A percentile compares a stretch with the other conserved stretches of the same genome.
phyloP scores from a whole-genome alignment of 805 yeast species.

The Zygosaccharomyces bisporus region DNA sequence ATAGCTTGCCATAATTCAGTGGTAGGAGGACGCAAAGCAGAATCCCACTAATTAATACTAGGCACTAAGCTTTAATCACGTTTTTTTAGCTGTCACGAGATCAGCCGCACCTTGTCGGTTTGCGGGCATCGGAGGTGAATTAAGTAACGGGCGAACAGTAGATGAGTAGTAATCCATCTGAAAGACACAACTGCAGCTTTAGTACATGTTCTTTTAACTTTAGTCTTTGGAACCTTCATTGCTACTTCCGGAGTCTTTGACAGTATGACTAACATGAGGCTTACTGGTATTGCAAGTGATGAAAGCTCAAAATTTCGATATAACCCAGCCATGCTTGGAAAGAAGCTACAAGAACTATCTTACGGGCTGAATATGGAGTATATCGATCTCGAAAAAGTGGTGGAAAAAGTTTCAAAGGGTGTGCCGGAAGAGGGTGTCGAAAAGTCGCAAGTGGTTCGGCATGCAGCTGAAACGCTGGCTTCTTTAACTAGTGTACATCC shows the following conservation, averaged over 20 bases:
- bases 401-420: constrained; percentile 84
- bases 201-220: neutral
- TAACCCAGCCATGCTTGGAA: constrained; percentile 9
- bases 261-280: constrained; percentile 1
- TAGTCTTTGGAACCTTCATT: neutral
- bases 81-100: constrained; percentile 5
- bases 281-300: neutral
- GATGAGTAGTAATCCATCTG: neutral
- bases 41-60: neutral
- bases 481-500: constrained; percentile 95
- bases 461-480: constrained; percentile 92
- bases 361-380: constrained; percentile 84
- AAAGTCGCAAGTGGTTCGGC: constrained; percentile 6
- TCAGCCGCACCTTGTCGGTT: constrained; percentile 1
- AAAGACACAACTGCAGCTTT: neutral
- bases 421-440: constrained; percentile 15
- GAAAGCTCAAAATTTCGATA: neutral
- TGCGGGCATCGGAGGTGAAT: constrained; percentile 1
- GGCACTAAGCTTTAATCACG: neutral
- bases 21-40: neutral
- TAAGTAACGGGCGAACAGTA: neutral
- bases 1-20: too few species aligned
- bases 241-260: neutral
- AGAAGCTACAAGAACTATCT: constrained; percentile 44
- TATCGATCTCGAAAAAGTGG: constrained; percentile 86